Conservation (phyloP, 164 flowering plant species). For the Macadamia tetraphylla region DNA sequence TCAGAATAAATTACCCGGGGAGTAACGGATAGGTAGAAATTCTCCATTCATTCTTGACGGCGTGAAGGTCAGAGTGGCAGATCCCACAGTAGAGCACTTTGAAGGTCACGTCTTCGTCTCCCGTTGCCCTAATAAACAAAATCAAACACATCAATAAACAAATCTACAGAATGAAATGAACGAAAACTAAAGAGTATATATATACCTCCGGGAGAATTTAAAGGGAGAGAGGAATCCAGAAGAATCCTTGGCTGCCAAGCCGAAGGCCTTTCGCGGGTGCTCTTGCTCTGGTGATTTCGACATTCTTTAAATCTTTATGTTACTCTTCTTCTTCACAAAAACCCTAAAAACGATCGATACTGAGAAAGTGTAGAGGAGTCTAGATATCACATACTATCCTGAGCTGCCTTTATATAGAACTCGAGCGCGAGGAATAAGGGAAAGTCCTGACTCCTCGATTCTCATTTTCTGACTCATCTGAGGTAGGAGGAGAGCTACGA, state of each 20-base stretch:
- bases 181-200: too few species aligned
- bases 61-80: conserved; percentile 50
- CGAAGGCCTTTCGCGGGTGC: background rate
- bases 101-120: conserved; percentile 37
- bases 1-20: conserved; percentile 3
- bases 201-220: background rate
- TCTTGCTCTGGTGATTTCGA: background rate
- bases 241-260: background rate
- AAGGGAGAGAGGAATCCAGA: background rate
- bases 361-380: too few species aligned
- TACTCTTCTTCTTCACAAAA: too few species aligned
- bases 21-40: conserved; percentile 32
- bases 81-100: conserved; percentile 48
- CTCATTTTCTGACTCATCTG: too few species aligned
- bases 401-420: too few species aligned
- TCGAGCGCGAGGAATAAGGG: too few species aligned
- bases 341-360: too few species aligned
- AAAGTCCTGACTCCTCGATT: too few species aligned
- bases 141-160: too few species aligned
- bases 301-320: background rate
- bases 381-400: too few species aligned
- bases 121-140: conserved; percentile 32
- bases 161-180: too few species aligned
- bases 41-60: conserved; percentile 43
- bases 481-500: too few species aligned